Percentiles rank a stretch among this genome's conserved stretches.
Conservation (phyloP, 1,139 yeast species). For the Candida labiduridarum region DNA sequence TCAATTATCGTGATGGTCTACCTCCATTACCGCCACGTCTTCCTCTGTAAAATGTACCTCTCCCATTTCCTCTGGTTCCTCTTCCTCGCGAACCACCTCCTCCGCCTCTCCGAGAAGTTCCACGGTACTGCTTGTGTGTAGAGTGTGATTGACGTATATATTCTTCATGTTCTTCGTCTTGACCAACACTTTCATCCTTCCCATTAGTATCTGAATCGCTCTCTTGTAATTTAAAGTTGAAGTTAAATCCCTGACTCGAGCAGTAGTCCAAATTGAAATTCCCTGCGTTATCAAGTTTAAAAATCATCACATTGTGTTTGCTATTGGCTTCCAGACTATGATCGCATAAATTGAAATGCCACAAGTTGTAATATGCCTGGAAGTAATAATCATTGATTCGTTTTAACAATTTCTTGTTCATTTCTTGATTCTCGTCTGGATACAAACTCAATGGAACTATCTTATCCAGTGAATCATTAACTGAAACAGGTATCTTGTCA, state of each 20-base stretch:
- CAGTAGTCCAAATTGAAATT: constrained; percentile 32
- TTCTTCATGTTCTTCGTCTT: constrained; percentile 9
- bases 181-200: constrained; percentile 6
- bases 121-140: constrained; percentile 6
- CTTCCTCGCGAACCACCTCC: constrained; percentile 12
- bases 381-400: constrained; percentile 57
- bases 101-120: constrained; percentile 15
- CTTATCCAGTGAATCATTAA: constrained; percentile 36
- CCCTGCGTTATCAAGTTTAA: constrained; percentile 26
- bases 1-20: constrained; percentile 1
- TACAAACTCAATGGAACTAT: constrained; percentile 43
- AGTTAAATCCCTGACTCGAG: constrained; percentile 38
- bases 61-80: constrained; percentile 14
- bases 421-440: constrained; percentile 20
- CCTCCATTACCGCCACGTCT: constrained; percentile 6
- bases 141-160: constrained; percentile 10
- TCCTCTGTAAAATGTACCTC: constrained; percentile 6
- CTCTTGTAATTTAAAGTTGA: constrained; percentile 24
- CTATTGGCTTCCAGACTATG: constrained; percentile 19
- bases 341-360: constrained; percentile 81
- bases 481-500: constrained; percentile 61
- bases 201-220: neutral
- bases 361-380: constrained; percentile 67
- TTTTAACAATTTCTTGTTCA: constrained; percentile 27
- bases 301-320: constrained; percentile 31